Base-by-base conservation (phyloP, 1,284 basidiomycete genomes). In the Retiboletus fuscus region DNA sequence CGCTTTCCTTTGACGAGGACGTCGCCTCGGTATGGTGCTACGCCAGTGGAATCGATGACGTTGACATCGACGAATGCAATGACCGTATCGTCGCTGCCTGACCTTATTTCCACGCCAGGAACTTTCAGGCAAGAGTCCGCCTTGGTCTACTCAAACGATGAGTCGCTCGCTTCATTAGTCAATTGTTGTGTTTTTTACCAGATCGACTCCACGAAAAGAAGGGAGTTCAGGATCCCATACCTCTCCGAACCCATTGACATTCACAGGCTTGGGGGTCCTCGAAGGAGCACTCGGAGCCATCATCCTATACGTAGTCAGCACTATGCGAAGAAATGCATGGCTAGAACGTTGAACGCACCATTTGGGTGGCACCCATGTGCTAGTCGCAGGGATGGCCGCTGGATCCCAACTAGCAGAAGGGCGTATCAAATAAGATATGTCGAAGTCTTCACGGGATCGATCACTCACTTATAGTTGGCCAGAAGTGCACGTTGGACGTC, bases 21-120 rank as follows among this genome's bases (percentile, higher is more conserved):
- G 57, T 82, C 81, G 0, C 81, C 80, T 55, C 66, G 72, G 66
- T 82, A 81, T 5, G 81, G 76, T 24, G 68, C 69, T n/a, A 66
- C 63, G 1, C 82, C 80, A 18, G 80, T 83, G 39, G 79, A 83
- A 67, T 83, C 81, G n/a, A 82, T 64, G 47, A 82, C 81, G 44
- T 78, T 75, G 20, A 82, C 81, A 28, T 82, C 78, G 15, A 81
- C 68, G 46, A 80, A 81, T 1, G 78, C 80, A 34, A 76, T 64
- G n/a, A 72, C 28, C 7, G 73, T 70, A 51, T 79, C 77, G 11
- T 79, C 70, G 22, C 66, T 72, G n/a, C 67, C 68, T 20, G 78
- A 73, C 68, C 61, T 73, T 24, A 79, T 81, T 53, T 80, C 76
- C 41, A 81, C 78, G n/a, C 24, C 67, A 7, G 79, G 80, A 12